These are phyloP conservation scores for Epichloe aotearoae DNA, from an alignment of 2,329 filamentous ascomycete genomes.

Conservation along the genomic window DNA sequence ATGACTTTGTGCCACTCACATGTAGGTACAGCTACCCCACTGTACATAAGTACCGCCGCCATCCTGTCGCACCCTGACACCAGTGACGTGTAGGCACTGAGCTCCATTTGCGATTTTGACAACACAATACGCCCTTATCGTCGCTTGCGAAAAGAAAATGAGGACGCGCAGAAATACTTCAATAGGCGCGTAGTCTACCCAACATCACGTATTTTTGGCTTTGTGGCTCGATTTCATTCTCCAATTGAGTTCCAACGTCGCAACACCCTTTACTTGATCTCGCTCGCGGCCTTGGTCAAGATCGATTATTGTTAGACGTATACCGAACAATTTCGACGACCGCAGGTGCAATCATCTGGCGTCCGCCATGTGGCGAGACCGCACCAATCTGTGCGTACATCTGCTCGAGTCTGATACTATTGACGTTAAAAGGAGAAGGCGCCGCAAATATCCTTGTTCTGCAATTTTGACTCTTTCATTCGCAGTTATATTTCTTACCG, in stretches of 20 bases:
- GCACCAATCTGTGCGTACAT: slow-evolving; percentile 78
- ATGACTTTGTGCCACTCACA: background rate
- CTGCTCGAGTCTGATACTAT: slow-evolving; percentile 3
- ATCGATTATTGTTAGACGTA: background rate
- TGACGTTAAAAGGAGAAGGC: background rate
- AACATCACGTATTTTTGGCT: too few relatives aligned
- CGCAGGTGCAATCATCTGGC: slow-evolving; percentile 18
- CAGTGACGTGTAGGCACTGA: too few relatives aligned
- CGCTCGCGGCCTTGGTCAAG: background rate
- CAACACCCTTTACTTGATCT: background rate
- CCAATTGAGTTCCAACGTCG: background rate
- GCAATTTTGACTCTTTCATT: background rate
- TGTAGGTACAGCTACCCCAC: too few relatives aligned
- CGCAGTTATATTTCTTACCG: slow-evolving; percentile 93
- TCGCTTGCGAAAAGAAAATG: too few relatives aligned
- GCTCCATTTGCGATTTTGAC: too few relatives aligned
- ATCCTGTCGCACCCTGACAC: too few relatives aligned
- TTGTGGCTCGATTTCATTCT: too few relatives aligned
- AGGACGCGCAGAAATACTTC: too few relatives aligned
- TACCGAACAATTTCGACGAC: slow-evolving; percentile 11
- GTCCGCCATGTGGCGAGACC: slow-evolving; percentile 94
- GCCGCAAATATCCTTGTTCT: background rate
- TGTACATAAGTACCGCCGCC: too few relatives aligned
- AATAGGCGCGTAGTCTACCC: too few relatives aligned
- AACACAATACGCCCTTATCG: too few relatives aligned